Evolutionary conservation across 2,329 filamentous ascomycete species (phyloP), one percentile per base, ranked within the genome.

Genomic region (Elsinoe australis): DNA sequence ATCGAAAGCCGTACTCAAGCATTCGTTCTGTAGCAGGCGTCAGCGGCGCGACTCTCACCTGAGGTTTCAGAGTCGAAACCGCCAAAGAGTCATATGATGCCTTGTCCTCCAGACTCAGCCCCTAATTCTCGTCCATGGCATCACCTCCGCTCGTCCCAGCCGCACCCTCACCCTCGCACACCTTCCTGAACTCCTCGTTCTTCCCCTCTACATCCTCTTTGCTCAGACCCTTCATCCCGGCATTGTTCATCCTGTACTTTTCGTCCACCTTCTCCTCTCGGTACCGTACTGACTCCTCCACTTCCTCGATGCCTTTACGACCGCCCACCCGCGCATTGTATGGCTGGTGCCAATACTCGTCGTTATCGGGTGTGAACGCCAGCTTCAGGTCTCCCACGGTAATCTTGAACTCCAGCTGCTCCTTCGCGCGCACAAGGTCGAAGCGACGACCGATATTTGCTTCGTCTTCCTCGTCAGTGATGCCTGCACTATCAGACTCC

Each of bases 181-280:
- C 33, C 22, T 47, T 48, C 8, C 38, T 36, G 28, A 59, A 65
- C 2, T 46, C 53, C 46, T 55, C 54, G 52, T 72, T 72, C 52
- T 59, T 61, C 18, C 60, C 62, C 53, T 73, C 71, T 6, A 73
- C 68, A 26, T 71, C 69, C 29, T 72, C 68, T 42, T 65, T 66
- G 49, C 61, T 66, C 38, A 70, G 50, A 29, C 67, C 69, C 54
- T 65, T 68, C 70, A 73, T 73, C 58, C 64, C 71, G 2, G 55
- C 58, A 49, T 69, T 70, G 53, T 70, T 71, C 50, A 65, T 61
- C 24, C 68, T 60, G n/a, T 67, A 62, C 21, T 61, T 58, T 51
- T 73, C 71, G 52, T 63, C 61, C 1, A 64, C 60, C 19, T 56
- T 57, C 38, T 65, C 62, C 21, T 67, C 63, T 8, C 61, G 56